Percentiles rank a stretch among this genome's conserved stretches.
phyloP scores from a whole-genome alignment of 179 eudicot species.

The Spergularia azorica region DNA sequence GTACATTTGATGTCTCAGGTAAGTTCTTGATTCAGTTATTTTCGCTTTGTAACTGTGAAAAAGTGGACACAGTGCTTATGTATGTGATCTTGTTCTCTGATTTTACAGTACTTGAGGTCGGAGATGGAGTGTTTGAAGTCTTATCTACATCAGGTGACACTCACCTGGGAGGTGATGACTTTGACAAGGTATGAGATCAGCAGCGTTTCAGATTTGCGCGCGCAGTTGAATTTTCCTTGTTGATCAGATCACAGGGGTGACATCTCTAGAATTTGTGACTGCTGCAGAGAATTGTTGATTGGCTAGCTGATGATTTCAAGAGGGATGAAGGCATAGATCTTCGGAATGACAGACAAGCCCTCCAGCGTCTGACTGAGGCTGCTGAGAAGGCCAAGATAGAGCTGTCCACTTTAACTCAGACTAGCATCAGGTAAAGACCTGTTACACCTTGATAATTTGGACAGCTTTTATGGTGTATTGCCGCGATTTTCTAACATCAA shows the following conservation, averaged over 20 bases:
- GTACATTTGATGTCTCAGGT: conserved; percentile 77
- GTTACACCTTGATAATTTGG: background rate
- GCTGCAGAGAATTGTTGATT: conserved; percentile 54
- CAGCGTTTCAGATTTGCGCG: background rate
- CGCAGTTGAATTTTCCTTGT: background rate
- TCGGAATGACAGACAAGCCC: conserved; percentile 55
- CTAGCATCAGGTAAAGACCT: conserved; percentile 45
- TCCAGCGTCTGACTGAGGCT: conserved; percentile 58
- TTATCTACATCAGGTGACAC: conserved; percentile 65
- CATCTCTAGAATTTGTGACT: background rate
- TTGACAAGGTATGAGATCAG: conserved; percentile 51
- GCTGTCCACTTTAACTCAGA: conserved; percentile 54
- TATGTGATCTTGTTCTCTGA: background rate
- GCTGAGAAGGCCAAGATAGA: conserved; percentile 72
- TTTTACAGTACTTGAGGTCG: conserved; percentile 53
- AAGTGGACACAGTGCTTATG: background rate
- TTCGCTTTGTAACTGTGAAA: background rate
- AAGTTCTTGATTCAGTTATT: background rate
- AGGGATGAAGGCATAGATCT: conserved; percentile 59
- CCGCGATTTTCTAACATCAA: background rate
- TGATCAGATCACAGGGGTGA: background rate
- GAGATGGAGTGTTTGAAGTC: conserved; percentile 70
- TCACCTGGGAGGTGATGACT: conserved; percentile 64
- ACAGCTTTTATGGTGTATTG: background rate
- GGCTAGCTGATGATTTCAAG: conserved; percentile 49